phyloP scores from a whole-genome alignment of 352 stramenopile genomes.

The Phytophthora chlamydospora region DNA sequence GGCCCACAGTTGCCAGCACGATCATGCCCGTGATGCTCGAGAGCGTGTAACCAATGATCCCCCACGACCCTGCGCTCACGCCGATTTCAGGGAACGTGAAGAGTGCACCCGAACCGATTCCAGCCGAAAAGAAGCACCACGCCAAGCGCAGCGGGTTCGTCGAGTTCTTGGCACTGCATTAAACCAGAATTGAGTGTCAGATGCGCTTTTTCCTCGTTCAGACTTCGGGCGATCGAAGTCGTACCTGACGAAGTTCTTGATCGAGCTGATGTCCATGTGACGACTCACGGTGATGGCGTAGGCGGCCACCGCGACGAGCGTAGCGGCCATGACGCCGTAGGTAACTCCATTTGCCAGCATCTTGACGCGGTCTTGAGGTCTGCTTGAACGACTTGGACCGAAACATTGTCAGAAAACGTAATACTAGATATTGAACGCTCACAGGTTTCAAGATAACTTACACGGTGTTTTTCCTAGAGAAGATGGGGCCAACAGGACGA shows the following conservation, averaged over 20 bases:
- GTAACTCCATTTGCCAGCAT: constrained; percentile 24
- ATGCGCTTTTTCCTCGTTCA: too few relatives aligned
- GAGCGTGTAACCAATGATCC: constrained; percentile 73
- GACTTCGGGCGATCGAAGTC: too few relatives aligned
- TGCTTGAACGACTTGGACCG: too few relatives aligned
- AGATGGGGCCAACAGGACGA: not conserved
- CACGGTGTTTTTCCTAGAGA: not conserved
- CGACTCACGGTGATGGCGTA: constrained; percentile 45
- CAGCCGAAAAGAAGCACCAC: constrained; percentile 75
- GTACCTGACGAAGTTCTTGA: too few relatives aligned
- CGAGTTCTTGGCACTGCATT: constrained; percentile 61
- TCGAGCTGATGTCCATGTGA: not conserved
- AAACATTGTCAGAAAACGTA: too few relatives aligned
- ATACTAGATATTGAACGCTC: too few relatives aligned
- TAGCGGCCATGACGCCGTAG: constrained; percentile 36
- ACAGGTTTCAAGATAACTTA: not conserved
- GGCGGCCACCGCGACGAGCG: constrained; percentile 47
- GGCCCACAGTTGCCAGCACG: constrained; percentile 51
- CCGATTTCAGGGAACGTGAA: constrained; percentile 76
- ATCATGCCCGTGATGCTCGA: constrained; percentile 54
- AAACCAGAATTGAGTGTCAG: too few relatives aligned
- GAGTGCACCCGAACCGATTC: constrained; percentile 72
- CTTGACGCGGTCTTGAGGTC: too few relatives aligned
- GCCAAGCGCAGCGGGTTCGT: constrained; percentile 51
- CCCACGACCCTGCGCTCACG: constrained; percentile 65